Conservation (phyloP, 1,139 yeast genomes). For the Yamadazyma atmosphaerica region DNA sequence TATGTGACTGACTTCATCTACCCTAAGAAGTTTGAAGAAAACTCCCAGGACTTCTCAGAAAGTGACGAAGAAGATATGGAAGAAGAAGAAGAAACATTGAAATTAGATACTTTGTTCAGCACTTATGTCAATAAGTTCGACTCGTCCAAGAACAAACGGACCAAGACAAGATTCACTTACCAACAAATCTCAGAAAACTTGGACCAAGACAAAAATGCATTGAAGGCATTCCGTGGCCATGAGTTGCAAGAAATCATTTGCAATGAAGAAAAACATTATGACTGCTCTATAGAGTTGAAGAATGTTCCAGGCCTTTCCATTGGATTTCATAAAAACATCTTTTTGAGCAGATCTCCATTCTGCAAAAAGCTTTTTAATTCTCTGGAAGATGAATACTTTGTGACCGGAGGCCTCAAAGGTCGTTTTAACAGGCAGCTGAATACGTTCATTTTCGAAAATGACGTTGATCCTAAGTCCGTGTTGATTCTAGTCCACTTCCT, state of each 20-base stretch:
- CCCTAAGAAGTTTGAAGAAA: slow-evolving; percentile 17
- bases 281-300: slow-evolving; percentile 17
- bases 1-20: slow-evolving; percentile 30
- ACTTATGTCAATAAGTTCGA: slow-evolving; percentile 20
- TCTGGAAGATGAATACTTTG: slow-evolving; percentile 16
- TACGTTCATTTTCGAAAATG: slow-evolving; percentile 18
- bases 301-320: slow-evolving; percentile 19
- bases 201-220: slow-evolving; percentile 6
- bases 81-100: slow-evolving; percentile 12
- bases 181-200: slow-evolving; percentile 15
- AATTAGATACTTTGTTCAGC: slow-evolving; percentile 19
- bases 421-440: slow-evolving; percentile 15
- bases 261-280: slow-evolving; percentile 17
- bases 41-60: slow-evolving; percentile 8
- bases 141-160: slow-evolving; percentile 15
- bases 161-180: slow-evolving; percentile 17
- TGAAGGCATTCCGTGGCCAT: slow-evolving; percentile 4
- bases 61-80: slow-evolving; percentile 19
- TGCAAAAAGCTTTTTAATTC: slow-evolving; percentile 24
- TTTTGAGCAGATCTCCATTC: slow-evolving; percentile 28
- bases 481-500: slow-evolving; percentile 34
- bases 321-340: slow-evolving; percentile 32
- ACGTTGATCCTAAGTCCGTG: slow-evolving; percentile 26
- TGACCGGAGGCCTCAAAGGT: slow-evolving; percentile 23
- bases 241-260: not conserved